A percentile compares a stretch with the other conserved stretches of the same genome.
phyloP scores from a whole-genome alignment of 1,284 basidiomycete species.

The Moesziomyces sp. region DNA sequence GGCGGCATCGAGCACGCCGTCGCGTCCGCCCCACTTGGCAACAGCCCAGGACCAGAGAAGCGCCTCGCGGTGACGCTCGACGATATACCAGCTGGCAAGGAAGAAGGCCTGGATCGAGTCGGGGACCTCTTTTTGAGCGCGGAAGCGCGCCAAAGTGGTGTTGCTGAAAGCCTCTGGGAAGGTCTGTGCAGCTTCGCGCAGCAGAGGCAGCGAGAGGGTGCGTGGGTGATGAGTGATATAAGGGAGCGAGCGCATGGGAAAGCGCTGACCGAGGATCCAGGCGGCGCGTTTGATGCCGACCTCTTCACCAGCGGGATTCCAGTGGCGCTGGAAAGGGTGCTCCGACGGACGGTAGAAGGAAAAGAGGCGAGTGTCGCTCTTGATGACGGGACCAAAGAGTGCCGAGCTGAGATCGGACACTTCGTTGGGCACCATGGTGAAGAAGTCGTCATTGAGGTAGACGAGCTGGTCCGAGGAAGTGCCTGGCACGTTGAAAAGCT shows the following conservation, averaged over 20 bases:
- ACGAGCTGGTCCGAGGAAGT: slow-evolving; percentile 36
- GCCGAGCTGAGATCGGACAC: slow-evolving; percentile 43
- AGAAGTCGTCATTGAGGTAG: slow-evolving; percentile 57
- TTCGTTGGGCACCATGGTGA: slow-evolving; percentile 27
- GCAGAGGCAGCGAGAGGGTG: slow-evolving; percentile 64
- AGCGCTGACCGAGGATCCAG: slow-evolving; percentile 57
- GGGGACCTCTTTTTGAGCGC: slow-evolving; percentile 62
- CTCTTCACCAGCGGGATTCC: slow-evolving; percentile 51
- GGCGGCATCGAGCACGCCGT: slow-evolving; percentile 61
- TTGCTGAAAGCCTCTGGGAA: slow-evolving; percentile 37
- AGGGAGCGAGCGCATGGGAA: slow-evolving; percentile 68
- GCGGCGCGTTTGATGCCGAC: slow-evolving; percentile 48
- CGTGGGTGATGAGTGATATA: slow-evolving; percentile 70
- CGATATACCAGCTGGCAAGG: slow-evolving; percentile 40
- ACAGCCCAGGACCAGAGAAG: slow-evolving; percentile 54
- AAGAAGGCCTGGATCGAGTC: slow-evolving; percentile 68
- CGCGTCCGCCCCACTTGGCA: slow-evolving; percentile 61
- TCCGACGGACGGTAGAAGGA: slow-evolving; percentile 39
- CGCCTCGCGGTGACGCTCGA: slow-evolving; percentile 59
- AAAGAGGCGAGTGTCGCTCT: slow-evolving; percentile 34
- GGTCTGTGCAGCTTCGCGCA: slow-evolving; percentile 52
- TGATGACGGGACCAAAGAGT: slow-evolving; percentile 49
- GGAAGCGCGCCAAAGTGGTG: slow-evolving; percentile 46
- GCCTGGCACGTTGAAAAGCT: slow-evolving; percentile 33
- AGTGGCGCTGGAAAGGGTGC: slow-evolving; percentile 44